Base-by-base conservation (phyloP, 2,329 filamentous ascomycete species). In the Zarea fungicola region DNA sequence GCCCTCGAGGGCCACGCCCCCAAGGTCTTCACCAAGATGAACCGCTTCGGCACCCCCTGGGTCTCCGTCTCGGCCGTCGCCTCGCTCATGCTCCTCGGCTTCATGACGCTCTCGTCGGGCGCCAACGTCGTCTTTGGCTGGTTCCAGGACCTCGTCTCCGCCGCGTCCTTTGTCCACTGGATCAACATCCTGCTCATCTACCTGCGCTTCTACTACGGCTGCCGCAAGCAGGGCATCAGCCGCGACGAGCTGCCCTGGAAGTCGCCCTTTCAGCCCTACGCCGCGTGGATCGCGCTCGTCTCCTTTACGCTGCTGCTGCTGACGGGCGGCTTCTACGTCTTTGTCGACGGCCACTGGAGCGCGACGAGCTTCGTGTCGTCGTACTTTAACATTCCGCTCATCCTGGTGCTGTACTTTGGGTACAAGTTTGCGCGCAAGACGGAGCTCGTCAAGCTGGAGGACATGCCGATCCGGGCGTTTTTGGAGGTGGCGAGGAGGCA, bases 301-400 rank as follows among this genome's bases (percentile, higher is more conserved):
- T 61, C 76, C 18, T 74, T 86, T 52, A 61, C 62, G 1, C 64
- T 84, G 32, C 66, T 88, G 14, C 74, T 74, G 4, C 63, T 88
- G 8, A 81, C 85, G 56, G 87, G 87, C 58, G 85, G 84, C 2
- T 89, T 87, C 62, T 74, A 79, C 37, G 77, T 84, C 26, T 89
- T 89, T 64, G 83, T 81, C 64, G 76, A 80, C 0, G 67, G 70
- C 14, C 68, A 80, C 14, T 89, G 81, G 77, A 76, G 69, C 28
- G 73, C 74, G 0, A 71, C 73, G 16, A 71, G 68, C 55, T 89
- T 89, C 57, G 52, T 80, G n/a, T 72, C 75, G 1, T 69, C 62
- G 62, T 87, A 78, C 58, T 70, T 84, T 61, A 81, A 70, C 32
- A 66, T 81, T 1, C 79, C 68, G 48, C 75, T 70, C 56, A 83